phyloP scores from a whole-genome alignment of 139 green algal genomes.

The Astrephomene gubernaculifera region DNA sequence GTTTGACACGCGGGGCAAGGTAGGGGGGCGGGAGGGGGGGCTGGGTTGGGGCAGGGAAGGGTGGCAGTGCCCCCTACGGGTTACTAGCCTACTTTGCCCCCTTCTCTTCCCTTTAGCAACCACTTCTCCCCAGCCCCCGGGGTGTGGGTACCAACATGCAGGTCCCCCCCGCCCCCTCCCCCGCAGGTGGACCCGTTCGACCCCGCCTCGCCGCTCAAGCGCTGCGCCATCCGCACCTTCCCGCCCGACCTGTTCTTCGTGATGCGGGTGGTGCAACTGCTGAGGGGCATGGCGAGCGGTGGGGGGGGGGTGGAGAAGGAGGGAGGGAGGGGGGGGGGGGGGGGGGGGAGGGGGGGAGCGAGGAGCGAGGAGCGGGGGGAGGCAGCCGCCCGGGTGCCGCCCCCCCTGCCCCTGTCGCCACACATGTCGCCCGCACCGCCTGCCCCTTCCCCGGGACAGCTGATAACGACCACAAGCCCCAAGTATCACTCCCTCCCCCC shows the following conservation, averaged over 20 bases:
- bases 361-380: not conserved
- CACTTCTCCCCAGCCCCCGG: not conserved
- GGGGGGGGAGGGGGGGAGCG: not conserved
- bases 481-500: too few relatives aligned
- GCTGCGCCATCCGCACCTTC: constrained; percentile 87
- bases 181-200: constrained; percentile 89
- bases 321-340: not conserved
- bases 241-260: constrained; percentile 97
- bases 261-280: constrained; percentile 88
- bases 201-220: constrained; percentile 86
- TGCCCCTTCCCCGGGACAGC: too few relatives aligned
- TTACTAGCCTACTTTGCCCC: not conserved
- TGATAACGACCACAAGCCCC: too few relatives aligned
- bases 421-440: too few relatives aligned
- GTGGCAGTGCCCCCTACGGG: not conserved
- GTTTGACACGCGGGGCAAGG: constrained; percentile 93
- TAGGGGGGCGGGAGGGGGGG: not conserved
- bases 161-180: not conserved
- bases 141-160: not conserved
- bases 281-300: constrained; percentile 84
- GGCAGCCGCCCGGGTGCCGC: not conserved
- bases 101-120: not conserved
- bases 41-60: too few relatives aligned
- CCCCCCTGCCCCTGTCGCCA: not conserved
- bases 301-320: not conserved